Evolutionary conservation across 306 rosid species (phyloP).

Genomic region (Castanospermum australe): DNA sequence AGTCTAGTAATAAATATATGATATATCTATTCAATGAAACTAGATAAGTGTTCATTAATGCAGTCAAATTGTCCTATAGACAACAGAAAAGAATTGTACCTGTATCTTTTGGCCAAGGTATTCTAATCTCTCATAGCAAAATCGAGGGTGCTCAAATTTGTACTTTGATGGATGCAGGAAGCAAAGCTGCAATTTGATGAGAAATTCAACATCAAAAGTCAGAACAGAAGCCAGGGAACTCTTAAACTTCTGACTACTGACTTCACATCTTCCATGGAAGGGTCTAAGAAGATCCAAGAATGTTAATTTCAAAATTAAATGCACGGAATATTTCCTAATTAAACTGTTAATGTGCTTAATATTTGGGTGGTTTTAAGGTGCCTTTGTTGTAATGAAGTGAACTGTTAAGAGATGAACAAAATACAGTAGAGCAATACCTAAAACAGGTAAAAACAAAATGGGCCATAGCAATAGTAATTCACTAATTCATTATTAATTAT

Average conservation of each 20-base stretch:
- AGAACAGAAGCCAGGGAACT: constrained; percentile 11
- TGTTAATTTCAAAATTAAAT: constrained; percentile 18
- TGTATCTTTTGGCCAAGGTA: constrained; percentile 93
- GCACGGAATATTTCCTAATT: constrained; percentile 1
- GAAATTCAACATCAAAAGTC: constrained; percentile 29
- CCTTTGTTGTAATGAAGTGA: background rate
- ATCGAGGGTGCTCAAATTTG: constrained; percentile 95
- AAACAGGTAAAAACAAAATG: constrained; percentile 4
- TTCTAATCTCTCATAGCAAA: constrained; percentile 90
- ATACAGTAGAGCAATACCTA: background rate
- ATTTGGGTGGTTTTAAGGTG: constrained; percentile 1
- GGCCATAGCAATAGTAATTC: background rate
- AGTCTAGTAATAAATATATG: background rate
- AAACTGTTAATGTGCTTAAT: background rate
- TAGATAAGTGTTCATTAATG: constrained; percentile 17
- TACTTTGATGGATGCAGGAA: constrained; percentile 90
- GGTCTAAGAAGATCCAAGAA: background rate
- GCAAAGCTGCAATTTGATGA: constrained; percentile 65
- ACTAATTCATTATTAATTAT: background rate
- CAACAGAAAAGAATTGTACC: constrained; percentile 46
- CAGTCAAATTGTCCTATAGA: constrained; percentile 3
- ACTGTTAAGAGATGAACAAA: background rate
- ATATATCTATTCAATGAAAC: background rate
- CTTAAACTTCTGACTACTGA: background rate
- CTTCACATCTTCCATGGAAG: background rate